Evolutionary conservation across 2,329 filamentous ascomycete species (phyloP).

Genomic region (Fusarium acutatum): DNA sequence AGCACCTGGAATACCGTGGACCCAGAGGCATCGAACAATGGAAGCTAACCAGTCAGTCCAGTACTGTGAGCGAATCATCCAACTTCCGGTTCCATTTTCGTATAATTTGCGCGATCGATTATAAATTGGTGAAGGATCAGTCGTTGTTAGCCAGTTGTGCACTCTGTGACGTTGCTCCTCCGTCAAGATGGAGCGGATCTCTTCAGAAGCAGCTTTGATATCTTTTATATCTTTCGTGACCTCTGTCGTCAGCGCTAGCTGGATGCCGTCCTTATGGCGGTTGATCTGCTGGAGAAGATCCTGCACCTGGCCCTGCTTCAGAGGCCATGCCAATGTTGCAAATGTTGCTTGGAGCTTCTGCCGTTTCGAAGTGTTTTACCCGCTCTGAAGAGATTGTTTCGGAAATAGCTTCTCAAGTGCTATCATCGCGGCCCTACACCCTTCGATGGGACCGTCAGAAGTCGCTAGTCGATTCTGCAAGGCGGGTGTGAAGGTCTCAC

Average conservation of each 20-base stretch:
- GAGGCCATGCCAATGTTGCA: not conserved
- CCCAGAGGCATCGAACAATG: fast-evolving
- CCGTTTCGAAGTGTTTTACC: not conserved
- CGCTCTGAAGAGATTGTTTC: fast-evolving
- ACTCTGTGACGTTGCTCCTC: not conserved
- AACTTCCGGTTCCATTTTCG: not conserved
- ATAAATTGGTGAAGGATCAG: not conserved
- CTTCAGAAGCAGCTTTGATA: not conserved
- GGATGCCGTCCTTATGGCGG: fast-evolving
- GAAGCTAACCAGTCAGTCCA: not conserved
- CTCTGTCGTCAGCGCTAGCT: not conserved
- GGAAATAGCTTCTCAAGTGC: not conserved
- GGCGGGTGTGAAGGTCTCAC: not conserved
- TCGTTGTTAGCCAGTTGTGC: not conserved
- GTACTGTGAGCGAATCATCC: not conserved
- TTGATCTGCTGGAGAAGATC: not conserved
- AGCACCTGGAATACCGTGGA: not conserved
- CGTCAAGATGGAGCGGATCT: not conserved
- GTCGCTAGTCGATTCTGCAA: not conserved
- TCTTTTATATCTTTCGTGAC: not conserved
- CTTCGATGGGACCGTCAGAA: not conserved
- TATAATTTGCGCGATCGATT: not conserved
- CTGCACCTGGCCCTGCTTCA: not conserved
- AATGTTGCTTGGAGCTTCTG: not conserved
- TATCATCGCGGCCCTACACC: not conserved